These are phyloP conservation scores for Aspergillus piperis DNA, from an alignment of 2,329 filamentous ascomycete species.

Conservation along the genomic window DNA sequence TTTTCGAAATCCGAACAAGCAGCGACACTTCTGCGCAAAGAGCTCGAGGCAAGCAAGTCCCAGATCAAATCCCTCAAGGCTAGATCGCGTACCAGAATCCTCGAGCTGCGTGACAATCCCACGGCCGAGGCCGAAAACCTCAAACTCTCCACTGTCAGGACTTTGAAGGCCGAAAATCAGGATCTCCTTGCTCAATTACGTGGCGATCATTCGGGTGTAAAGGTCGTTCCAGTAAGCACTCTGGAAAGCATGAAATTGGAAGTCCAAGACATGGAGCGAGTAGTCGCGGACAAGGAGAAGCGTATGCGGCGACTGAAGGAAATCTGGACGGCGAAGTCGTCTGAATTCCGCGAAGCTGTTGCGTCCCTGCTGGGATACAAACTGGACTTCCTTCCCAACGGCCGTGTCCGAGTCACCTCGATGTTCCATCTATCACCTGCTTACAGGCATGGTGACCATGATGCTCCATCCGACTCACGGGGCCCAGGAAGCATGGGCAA, in stretches of 20 bases:
- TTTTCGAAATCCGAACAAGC: constrained; percentile 69
- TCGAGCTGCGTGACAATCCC: constrained; percentile 88
- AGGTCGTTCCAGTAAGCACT: constrained; percentile 73
- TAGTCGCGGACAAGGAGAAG: constrained; percentile 72
- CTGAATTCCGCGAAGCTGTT: constrained; percentile 94
- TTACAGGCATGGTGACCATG: constrained; percentile 44
- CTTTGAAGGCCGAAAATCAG: constrained; percentile 78
- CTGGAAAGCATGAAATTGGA: constrained; percentile 75
- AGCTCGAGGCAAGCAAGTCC: constrained; percentile 69
- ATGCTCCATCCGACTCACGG: constrained; percentile 62
- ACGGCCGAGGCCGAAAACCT: constrained; percentile 82
- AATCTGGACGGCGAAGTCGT: constrained; percentile 86
- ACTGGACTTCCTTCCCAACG: constrained; percentile 94
- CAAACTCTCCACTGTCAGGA: constrained; percentile 75
- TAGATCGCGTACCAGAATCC: constrained; percentile 74
- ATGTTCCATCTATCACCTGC: constrained; percentile 72
- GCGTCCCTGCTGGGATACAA: constrained; percentile 92
- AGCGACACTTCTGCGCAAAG: constrained; percentile 70
- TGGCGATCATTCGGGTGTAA: constrained; percentile 49
- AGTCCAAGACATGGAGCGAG: constrained; percentile 69
- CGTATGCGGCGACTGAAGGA: constrained; percentile 83
- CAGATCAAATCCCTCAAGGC: constrained; percentile 70
- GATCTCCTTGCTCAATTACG: constrained; percentile 75
- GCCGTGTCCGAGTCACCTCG: constrained; percentile 86
- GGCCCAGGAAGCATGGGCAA: constrained; percentile 48